phyloP scores from a whole-genome alignment of 2,329 filamentous ascomycete species.

The Colletotrichum ledebouriae region DNA sequence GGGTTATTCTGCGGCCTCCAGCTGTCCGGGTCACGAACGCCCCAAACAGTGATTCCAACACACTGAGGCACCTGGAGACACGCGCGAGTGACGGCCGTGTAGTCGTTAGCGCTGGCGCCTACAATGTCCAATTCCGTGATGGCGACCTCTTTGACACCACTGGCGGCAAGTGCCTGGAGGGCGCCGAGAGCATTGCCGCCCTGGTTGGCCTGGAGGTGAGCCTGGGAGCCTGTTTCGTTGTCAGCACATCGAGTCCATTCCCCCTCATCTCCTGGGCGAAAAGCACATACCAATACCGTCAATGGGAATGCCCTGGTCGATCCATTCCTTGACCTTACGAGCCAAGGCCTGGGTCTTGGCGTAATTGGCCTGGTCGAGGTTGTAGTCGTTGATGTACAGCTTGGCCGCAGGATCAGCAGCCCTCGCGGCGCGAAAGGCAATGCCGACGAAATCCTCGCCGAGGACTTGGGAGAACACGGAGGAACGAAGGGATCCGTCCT shows the following conservation, averaged over 20 bases:
- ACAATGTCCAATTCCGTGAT: slow-evolving; percentile 79
- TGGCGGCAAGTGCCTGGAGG: slow-evolving; percentile 64
- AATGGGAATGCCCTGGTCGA: slow-evolving; percentile 72
- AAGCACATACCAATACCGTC: slow-evolving; percentile 66
- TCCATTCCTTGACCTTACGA: slow-evolving; percentile 73
- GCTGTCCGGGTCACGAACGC: slow-evolving; percentile 63
- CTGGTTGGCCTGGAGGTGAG: slow-evolving; percentile 63
- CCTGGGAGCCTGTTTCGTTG: slow-evolving; percentile 59
- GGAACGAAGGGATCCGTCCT: slow-evolving; percentile 70
- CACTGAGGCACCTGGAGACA: slow-evolving; percentile 72
- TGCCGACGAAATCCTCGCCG: slow-evolving; percentile 77
- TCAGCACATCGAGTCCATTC: neutral
- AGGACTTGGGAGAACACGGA: slow-evolving; percentile 77
- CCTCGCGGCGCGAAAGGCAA: slow-evolving; percentile 78
- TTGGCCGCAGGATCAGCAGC: slow-evolving; percentile 75
- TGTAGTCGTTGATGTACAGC: slow-evolving; percentile 83
- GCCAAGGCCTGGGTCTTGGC: slow-evolving; percentile 71
- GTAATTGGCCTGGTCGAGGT: slow-evolving; percentile 71
- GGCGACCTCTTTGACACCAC: slow-evolving; percentile 68
- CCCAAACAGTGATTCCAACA: slow-evolving; percentile 76
- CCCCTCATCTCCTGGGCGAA: neutral
- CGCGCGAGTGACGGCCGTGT: slow-evolving; percentile 68
- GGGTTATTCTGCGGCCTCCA: slow-evolving; percentile 65
- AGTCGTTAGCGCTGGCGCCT: slow-evolving; percentile 67
- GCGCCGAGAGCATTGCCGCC: slow-evolving; percentile 62